Evolutionary conservation across 2,329 filamentous ascomycete genomes (phyloP), one percentile per base, ranked within the genome.

Genomic region (Neurospora sp.): DNA sequence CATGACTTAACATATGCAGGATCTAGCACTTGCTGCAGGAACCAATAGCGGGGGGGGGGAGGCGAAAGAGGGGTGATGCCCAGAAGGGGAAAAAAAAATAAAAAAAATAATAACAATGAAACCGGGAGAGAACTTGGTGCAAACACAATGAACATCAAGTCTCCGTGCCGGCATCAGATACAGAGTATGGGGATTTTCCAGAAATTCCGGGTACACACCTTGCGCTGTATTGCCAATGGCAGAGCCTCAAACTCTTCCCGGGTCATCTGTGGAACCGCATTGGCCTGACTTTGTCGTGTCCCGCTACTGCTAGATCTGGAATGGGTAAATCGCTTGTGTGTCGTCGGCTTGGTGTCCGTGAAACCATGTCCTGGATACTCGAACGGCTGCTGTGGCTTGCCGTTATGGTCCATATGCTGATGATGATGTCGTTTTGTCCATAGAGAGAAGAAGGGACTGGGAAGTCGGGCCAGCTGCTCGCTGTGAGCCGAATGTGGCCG

Each of bases 241-340:
- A 86, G 77, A 46, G 82, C 80, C 73, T 85, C 82, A 74, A 84
- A 85, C 74, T 85, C 84, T 71, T 84, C 83, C 67, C 80, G 78
- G 1, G 83, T 81, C 72, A 82, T 74, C 62, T 78, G 75, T 67
- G 77, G 76, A 28, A 77, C 73, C 13, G 71, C 70, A 2, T 73
- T 74, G 2, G 74, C 71, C 68, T 75, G 70, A 19, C 74, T 73
- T n/a, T 73, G 73, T 67, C 73, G 69, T 69, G 73, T 75, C 68
- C 74, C 72, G 33, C 71, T 70, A 71, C 72, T 75, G 68, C 67
- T 71, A 19, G 73, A 73, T 69, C 75, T 73, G 68, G 74, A 73
- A 66, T 67, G 73, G 43, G 71, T 68, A 67, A 71, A 58, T 46
- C 70, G 72, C 66, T 73, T 76, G 42, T 66, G 62, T 23, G 42